These are phyloP conservation scores for Pyronema omphalodes DNA, from an alignment of 495 filamentous ascomycete genomes.

Conservation along the genomic window DNA sequence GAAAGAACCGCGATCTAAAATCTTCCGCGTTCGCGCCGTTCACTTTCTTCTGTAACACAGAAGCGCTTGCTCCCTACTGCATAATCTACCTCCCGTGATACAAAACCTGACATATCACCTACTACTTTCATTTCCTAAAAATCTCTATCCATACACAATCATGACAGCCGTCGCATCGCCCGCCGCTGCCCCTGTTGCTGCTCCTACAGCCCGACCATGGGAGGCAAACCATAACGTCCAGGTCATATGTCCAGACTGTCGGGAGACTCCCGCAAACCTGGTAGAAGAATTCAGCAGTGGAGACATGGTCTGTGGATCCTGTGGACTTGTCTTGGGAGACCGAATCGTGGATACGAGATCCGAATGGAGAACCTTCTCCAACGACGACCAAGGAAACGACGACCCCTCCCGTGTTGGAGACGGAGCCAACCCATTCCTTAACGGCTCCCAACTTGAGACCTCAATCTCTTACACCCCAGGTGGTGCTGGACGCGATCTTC, in stretches of 20 bases:
- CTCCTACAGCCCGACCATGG: conserved; percentile 27
- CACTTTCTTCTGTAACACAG: too few relatives aligned
- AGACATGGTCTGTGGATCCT: conserved; percentile 80
- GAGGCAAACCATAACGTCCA: conserved; percentile 66
- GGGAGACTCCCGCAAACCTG: conserved; percentile 77
- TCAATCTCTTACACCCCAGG: conserved; percentile 65
- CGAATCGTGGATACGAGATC: conserved; percentile 86
- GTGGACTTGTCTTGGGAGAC: conserved; percentile 78
- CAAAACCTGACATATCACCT: too few relatives aligned
- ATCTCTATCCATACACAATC: too few relatives aligned
- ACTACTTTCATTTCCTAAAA: too few relatives aligned
- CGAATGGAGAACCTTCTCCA: conserved; percentile 96
- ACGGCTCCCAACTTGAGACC: conserved; percentile 84
- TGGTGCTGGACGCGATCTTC: conserved; percentile 58
- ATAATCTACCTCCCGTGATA: too few relatives aligned
- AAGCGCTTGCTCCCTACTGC: too few relatives aligned
- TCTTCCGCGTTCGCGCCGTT: too few relatives aligned
- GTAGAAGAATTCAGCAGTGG: conserved; percentile 79
- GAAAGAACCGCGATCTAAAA: too few relatives aligned
- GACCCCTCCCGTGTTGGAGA: conserved; percentile 97
- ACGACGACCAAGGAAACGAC: conserved; percentile 84
- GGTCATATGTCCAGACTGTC: conserved; percentile 75
- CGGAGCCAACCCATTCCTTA: conserved; percentile 63
- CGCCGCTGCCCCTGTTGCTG: too few relatives aligned
- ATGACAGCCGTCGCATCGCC: too few relatives aligned